Base-by-base conservation (phyloP, 108 stramenopile species). In the Nitzschia inconspicua region DNA sequence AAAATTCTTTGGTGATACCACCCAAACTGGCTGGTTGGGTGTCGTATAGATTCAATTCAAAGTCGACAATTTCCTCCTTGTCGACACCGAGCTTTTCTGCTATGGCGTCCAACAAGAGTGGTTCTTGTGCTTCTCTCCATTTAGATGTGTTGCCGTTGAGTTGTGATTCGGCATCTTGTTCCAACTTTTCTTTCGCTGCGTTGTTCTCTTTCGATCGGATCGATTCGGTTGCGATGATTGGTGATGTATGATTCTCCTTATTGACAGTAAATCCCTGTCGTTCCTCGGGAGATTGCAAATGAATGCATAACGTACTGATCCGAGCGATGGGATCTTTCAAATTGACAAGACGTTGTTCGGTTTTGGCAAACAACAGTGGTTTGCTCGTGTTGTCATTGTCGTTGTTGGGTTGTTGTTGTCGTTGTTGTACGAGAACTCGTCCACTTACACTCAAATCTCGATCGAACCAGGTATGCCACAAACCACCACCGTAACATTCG, bases 11-110 rank as follows among this genome's bases (percentile, higher is more conserved):
- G 52, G 73, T 63, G 27, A 95, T 86, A 0, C 97, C 97, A 47
- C 95, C 96, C 31, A 96, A 54, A 30, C 78, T 59, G 5, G 94
- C 90, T 22, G 91, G 84, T 85, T 98, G 97, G 30, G 86, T 85
- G 72, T 98, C 97, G 66, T 91, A 96, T 8, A 96, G 55, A 53
- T 82, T 89, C 47, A 96, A 63, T 60, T 98, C 97, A 58, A 95
- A 91, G 66, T 98, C 95, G n/a, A 88, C 84, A 70, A 98, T 96
- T 40, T 85, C 66, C 11, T 78, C 69, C 13, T 79, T 72, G 9
- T 72, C 57, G 46, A 88, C 70, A 11, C 62, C 58, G 23, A 97
- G 57, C 47, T 94, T 83, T 10, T 73, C 57, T 3, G 96, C 96
- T 50, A 97, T 74, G 30, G 87, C 63, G 47, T 86, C 48, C 73